phyloP scores from a whole-genome alignment of 371 early-diverging fungal species.

The Rhizopus delemar region DNA sequence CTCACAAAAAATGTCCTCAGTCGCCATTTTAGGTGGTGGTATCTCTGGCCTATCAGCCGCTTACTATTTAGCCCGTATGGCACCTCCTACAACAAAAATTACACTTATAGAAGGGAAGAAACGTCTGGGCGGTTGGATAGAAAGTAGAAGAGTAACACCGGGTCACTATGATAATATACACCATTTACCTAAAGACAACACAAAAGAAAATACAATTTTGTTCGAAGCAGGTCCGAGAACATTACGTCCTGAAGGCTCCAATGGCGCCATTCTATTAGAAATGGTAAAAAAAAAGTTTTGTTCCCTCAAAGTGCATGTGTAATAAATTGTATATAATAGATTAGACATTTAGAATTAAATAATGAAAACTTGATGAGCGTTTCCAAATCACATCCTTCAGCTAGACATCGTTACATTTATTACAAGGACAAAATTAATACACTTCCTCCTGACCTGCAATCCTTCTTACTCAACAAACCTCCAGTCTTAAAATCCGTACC shows the following conservation, averaged over 20 bases:
- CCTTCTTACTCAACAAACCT: conserved; percentile 47
- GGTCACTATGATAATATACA: conserved; percentile 19
- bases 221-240: conserved; percentile 90
- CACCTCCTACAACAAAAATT: conserved; percentile 56
- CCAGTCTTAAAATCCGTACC: conserved; percentile 57
- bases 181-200: background rate
- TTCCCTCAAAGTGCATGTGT: background rate
- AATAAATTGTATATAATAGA: conserved; percentile 6
- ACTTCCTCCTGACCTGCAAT: conserved; percentile 54
- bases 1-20: conserved; percentile 9
- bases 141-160: conserved; percentile 53
- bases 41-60: conserved; percentile 89
- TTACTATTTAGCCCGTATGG: conserved; percentile 71
- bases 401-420: conserved; percentile 82
- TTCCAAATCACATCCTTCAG: conserved; percentile 69
- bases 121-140: conserved; percentile 89
- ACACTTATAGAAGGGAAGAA: conserved; percentile 72
- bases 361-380: conserved; percentile 53
- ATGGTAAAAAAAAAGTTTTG: conserved; percentile 54
- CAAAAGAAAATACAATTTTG: conserved; percentile 39
- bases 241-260: conserved; percentile 74
- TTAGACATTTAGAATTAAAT: conserved; percentile 22
- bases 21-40: conserved; percentile 87
- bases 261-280: conserved; percentile 75
- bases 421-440: conserved; percentile 68